Percentiles rank a stretch among this genome's conserved stretches.
phyloP scores from a whole-genome alignment of 768 basidiomycete genomes.

The Tulasnella sp. region DNA sequence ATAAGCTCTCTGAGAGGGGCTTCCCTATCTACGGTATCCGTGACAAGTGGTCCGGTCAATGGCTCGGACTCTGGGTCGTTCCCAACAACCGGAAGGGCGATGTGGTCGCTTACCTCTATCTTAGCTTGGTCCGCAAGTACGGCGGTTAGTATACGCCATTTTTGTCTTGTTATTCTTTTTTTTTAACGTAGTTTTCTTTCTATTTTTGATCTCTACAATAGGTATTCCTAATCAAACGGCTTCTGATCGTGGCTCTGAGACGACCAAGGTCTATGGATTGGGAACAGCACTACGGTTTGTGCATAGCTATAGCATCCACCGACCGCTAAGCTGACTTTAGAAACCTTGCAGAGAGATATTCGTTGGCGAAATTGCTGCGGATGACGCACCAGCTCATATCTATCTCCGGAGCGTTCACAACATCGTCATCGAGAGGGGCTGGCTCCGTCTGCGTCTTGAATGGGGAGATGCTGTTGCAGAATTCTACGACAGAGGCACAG shows the following conservation, averaged over 20 bases:
- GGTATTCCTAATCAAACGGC: constrained; percentile 28
- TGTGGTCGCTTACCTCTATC: constrained; percentile 25
- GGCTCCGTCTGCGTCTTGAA: constrained; percentile 27
- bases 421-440: constrained; percentile 27
- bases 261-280: constrained; percentile 25
- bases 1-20: constrained; percentile 31
- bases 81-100: constrained; percentile 27
- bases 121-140: neutral
- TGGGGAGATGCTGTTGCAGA: constrained; percentile 25
- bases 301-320: neutral
- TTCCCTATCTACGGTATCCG: constrained; percentile 31
- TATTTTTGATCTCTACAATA: constrained; percentile 23
- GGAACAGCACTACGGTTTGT: constrained; percentile 25
- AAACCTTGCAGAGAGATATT: constrained; percentile 19
- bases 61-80: constrained; percentile 29
- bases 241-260: constrained; percentile 31
- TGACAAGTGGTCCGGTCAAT: constrained; percentile 26
- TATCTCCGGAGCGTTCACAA: constrained; percentile 26
- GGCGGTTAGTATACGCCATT: neutral
- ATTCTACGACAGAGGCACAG: constrained; percentile 16
- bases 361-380: constrained; percentile 15
- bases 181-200: neutral
- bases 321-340: neutral
- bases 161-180: neutral
- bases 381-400: constrained; percentile 24